Conservation (phyloP, 225 moss, liverwort and hornwort species). For the Bryoerythrophyllum caledonicum region DNA sequence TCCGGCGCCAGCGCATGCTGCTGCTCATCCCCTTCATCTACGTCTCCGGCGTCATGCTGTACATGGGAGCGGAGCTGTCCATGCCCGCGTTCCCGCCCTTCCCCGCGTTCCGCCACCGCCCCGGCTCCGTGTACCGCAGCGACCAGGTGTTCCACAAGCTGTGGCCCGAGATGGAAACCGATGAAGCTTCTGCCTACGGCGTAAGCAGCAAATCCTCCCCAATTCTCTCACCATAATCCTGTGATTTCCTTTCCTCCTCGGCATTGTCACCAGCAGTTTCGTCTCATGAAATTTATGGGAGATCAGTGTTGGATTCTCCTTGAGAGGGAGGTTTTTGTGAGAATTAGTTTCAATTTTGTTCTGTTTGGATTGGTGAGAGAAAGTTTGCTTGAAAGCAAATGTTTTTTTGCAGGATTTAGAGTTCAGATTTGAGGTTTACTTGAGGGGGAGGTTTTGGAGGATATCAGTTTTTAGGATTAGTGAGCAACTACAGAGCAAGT, state of each 20-base stretch:
- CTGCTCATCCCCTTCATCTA: constrained; percentile 53
- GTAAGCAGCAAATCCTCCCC: constrained; percentile 35
- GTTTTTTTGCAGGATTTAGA: too few relatives aligned
- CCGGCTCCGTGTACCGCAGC: constrained; percentile 81
- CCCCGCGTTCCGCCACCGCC: constrained; percentile 13
- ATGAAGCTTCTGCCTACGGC: constrained; percentile 57
- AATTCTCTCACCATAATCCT: background rate
- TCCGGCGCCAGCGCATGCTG: constrained; percentile 43
- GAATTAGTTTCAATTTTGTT: too few relatives aligned
- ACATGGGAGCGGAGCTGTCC: constrained; percentile 43
- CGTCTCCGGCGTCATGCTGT: constrained; percentile 47
- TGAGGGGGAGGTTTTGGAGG: too few relatives aligned
- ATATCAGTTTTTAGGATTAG: too few relatives aligned
- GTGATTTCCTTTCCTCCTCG: background rate
- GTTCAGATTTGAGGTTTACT: too few relatives aligned
- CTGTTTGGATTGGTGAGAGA: too few relatives aligned
- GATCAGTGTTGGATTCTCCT: background rate
- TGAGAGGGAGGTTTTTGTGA: too few relatives aligned
- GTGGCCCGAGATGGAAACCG: constrained; percentile 84
- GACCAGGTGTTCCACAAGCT: constrained; percentile 73
- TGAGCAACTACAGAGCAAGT: too few relatives aligned
- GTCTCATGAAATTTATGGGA: background rate
- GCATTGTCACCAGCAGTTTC: too few relatives aligned
- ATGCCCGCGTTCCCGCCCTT: constrained; percentile 45
- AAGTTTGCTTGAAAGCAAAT: background rate